These are phyloP conservation scores for Panaeolus cyanescens DNA, from an alignment of 768 basidiomycete species.

Conservation along the genomic window DNA sequence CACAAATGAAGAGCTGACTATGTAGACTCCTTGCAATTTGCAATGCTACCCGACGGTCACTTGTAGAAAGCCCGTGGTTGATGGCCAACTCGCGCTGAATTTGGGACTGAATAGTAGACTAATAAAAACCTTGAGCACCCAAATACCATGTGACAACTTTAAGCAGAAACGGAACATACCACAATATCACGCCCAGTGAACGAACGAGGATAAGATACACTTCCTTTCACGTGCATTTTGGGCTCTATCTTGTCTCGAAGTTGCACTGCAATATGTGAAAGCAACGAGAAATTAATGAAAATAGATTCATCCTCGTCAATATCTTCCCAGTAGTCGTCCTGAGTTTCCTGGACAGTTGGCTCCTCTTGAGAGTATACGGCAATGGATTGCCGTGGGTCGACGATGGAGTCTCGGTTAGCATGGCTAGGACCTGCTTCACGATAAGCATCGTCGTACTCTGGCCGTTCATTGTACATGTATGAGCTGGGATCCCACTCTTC, in stretches of 20 bases:
- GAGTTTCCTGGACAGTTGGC: slow-evolving; percentile 30
- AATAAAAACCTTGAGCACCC: slow-evolving; percentile 5
- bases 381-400: slow-evolving; percentile 36
- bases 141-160: background rate
- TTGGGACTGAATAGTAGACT: slow-evolving; percentile 88
- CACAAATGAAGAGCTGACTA: slow-evolving; percentile 92
- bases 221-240: slow-evolving; percentile 87
- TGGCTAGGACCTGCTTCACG: background rate
- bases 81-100: slow-evolving; percentile 84
- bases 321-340: slow-evolving; percentile 61
- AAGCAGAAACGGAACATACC: slow-evolving; percentile 49
- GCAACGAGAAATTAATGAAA: slow-evolving; percentile 86
- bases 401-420: slow-evolving; percentile 11
- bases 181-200: slow-evolving; percentile 97
- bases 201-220: slow-evolving; percentile 85
- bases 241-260: slow-evolving; percentile 89
- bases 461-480: slow-evolving; percentile 11
- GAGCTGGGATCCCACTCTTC: slow-evolving; percentile 18
- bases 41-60: slow-evolving; percentile 81
- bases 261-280: slow-evolving; percentile 88
- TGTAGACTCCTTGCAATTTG: slow-evolving; percentile 90
- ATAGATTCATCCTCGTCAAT: slow-evolving; percentile 59
- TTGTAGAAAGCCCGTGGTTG: slow-evolving; percentile 71
- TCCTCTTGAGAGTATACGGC: slow-evolving; percentile 32
- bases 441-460: slow-evolving; percentile 1